phyloP scores from a whole-genome alignment of 2,329 filamentous ascomycete genomes.

The Xylaria arbuscula region DNA sequence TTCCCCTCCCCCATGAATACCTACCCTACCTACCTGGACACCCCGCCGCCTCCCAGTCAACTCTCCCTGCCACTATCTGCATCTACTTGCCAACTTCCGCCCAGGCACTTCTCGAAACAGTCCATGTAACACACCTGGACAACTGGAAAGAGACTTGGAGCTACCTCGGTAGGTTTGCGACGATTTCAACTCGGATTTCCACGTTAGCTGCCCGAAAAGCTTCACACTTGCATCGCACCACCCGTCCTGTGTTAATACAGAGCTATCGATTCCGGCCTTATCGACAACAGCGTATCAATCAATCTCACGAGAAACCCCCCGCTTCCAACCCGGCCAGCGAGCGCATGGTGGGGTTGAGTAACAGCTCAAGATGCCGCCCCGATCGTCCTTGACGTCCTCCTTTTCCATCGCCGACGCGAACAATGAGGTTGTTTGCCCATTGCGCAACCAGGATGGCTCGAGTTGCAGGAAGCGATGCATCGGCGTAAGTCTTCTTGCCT shows the following conservation, averaged over 20 bases:
- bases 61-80: conserved; percentile 30
- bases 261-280: conserved; percentile 34
- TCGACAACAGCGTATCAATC: conserved; percentile 39
- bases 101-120: conserved; percentile 54
- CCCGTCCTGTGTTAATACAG: conserved; percentile 38
- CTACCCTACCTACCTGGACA: conserved; percentile 12
- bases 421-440: conserved; percentile 96
- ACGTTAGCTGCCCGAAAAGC: conserved; percentile 40
- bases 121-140: conserved; percentile 58
- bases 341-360: conserved; percentile 63
- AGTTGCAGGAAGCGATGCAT: conserved; percentile 97
- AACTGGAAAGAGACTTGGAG: conserved; percentile 51
- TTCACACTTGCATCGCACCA: conserved; percentile 32
- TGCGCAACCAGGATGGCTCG: conserved; percentile 95
- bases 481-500: conserved; percentile 77
- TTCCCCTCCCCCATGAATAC: conserved; percentile 28
- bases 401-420: conserved; percentile 93
- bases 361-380: conserved; percentile 81
- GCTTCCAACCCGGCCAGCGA: conserved; percentile 52
- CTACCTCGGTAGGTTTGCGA: conserved; percentile 44
- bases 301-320: conserved; percentile 46
- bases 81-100: conserved; percentile 23
- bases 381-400: conserved; percentile 85
- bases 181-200: conserved; percentile 31
- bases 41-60: conserved; percentile 30